Evolutionary conservation across 306 rosid species (phyloP).

Genomic region (Prosopis cineraria): DNA sequence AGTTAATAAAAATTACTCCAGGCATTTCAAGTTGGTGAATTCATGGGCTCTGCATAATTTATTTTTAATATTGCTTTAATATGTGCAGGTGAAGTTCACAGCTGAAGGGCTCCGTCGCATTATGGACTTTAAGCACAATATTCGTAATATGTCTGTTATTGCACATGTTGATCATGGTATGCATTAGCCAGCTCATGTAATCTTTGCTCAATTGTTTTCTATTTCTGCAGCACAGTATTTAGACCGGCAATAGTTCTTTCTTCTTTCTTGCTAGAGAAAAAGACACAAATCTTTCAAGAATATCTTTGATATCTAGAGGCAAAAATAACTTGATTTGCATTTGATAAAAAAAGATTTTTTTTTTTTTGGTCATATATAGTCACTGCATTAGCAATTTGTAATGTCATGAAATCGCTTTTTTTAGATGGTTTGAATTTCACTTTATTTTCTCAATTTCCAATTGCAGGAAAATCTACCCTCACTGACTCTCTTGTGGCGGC

Average conservation of each 20-base stretch:
- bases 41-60: not conserved
- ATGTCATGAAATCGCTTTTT: not conserved
- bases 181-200: not conserved
- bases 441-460: not conserved
- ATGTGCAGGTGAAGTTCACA: conserved; percentile 71
- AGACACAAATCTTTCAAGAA: not conserved
- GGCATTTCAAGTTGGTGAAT: not conserved
- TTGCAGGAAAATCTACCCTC: conserved; percentile 69
- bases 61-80: not conserved
- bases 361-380: not conserved
- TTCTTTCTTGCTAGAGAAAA: not conserved
- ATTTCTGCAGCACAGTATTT: not conserved
- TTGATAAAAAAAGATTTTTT: not conserved
- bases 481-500: conserved; percentile 88
- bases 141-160: conserved; percentile 78
- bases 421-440: not conserved
- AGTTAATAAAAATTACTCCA: not conserved
- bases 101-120: conserved; percentile 69
- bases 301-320: not conserved
- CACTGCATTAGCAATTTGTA: not conserved
- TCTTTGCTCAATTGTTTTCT: not conserved
- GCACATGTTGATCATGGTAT: conserved; percentile 72
- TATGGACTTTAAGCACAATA: conserved; percentile 68
- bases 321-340: not conserved
- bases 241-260: not conserved